A percentile compares a stretch with the other conserved stretches of the same genome.
Evolutionary conservation across 2,329 filamentous ascomycete species (phyloP).

Genomic region (Nemania sp.): DNA sequence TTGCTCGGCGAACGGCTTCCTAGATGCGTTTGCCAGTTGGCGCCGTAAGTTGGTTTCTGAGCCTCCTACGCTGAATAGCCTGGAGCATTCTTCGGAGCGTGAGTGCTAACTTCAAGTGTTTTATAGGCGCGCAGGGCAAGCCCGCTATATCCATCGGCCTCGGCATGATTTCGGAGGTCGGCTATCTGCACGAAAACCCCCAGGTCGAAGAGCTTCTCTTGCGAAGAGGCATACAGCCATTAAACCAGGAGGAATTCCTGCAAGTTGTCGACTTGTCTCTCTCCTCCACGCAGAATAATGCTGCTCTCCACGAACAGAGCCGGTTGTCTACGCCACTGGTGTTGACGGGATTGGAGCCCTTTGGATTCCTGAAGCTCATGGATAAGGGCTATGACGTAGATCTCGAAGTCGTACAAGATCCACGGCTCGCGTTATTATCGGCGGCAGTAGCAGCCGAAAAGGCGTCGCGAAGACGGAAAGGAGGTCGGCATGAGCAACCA

Average conservation of each 20-base stretch:
- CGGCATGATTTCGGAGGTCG: conserved; percentile 44
- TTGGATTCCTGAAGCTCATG: neutral
- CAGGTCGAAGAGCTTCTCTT: conserved; percentile 30
- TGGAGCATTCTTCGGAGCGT: too few species aligned
- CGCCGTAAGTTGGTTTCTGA: too few species aligned
- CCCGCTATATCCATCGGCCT: conserved; percentile 32
- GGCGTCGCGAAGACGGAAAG: neutral
- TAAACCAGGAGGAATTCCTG: conserved; percentile 34
- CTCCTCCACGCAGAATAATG: too few species aligned
- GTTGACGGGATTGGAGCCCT: conserved; percentile 31
- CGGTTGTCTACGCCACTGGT: conserved; percentile 16
- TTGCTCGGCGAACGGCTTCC: conserved; percentile 44
- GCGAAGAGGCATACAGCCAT: conserved; percentile 29
- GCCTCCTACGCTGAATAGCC: too few species aligned
- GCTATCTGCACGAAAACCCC: conserved; percentile 41
- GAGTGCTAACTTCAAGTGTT: too few species aligned
- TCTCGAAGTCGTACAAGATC: neutral
- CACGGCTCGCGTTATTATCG: neutral
- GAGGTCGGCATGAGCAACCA: conserved; percentile 28
- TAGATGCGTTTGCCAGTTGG: conserved; percentile 29
- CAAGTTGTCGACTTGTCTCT: conserved; percentile 33
- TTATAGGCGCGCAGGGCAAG: conserved; percentile 1
- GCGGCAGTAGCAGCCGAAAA: too few species aligned
- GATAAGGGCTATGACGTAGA: conserved; percentile 4
- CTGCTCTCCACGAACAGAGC: neutral